A percentile compares a stretch with the other conserved stretches of the same genome.
Conservation (phyloP, 164 flowering plant species). For the Euptelea pleiosperma region DNA sequence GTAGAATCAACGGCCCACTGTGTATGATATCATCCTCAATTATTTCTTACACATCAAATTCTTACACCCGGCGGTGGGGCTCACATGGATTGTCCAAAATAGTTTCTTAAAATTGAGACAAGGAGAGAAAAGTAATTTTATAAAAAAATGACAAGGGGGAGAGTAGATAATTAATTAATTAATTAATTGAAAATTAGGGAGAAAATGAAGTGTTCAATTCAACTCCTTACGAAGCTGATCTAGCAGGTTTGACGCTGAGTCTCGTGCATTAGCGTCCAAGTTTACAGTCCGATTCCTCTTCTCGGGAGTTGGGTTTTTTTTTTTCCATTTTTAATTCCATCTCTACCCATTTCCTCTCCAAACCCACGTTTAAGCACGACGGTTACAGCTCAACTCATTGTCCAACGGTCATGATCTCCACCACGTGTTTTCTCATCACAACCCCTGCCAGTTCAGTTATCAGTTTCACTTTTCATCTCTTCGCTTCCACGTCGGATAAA, state of each 20-base stretch:
- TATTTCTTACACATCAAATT: too few species aligned
- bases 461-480: slow-evolving; percentile 6
- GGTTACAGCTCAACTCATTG: slow-evolving; percentile 46
- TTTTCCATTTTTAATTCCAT: neutral
- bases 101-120: too few species aligned
- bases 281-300: slow-evolving; percentile 66
- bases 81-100: too few species aligned
- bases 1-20: too few species aligned
- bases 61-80: too few species aligned
- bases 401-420: slow-evolving; percentile 16
- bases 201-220: slow-evolving; percentile 30
- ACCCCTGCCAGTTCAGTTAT: slow-evolving; percentile 8
- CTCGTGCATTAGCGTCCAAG: slow-evolving; percentile 56
- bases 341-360: slow-evolving; percentile 4
- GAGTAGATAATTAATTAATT: neutral
- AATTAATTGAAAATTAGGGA: slow-evolving; percentile 6
- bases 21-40: too few species aligned
- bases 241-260: slow-evolving; percentile 63
- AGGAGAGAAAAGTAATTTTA: slow-evolving; percentile 12
- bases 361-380: slow-evolving; percentile 72
- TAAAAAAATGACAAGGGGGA: neutral
- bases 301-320: slow-evolving; percentile 39
- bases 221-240: slow-evolving; percentile 67
- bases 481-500: slow-evolving; percentile 6
- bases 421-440: slow-evolving; percentile 20